A percentile compares a stretch with the other conserved stretches of the same genome.
These are phyloP conservation scores for Pseudozyma hubeiensis DNA, from an alignment of 1,284 basidiomycete species.

Conservation along the genomic window DNA sequence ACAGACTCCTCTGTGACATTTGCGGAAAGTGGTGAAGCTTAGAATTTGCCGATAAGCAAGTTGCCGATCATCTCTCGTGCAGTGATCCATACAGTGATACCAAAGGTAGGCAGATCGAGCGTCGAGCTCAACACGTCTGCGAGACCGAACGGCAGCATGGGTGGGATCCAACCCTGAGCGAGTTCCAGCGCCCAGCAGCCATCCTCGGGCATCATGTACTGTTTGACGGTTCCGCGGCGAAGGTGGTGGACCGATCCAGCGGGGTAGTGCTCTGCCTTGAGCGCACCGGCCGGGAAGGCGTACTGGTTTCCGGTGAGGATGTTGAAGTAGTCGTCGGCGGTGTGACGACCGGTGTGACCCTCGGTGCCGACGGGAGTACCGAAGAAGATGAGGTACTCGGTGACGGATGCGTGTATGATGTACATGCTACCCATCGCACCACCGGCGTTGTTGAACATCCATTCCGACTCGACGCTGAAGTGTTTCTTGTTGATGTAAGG, in stretches of 20 bases:
- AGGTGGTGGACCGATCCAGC: slow-evolving; percentile 87
- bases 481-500: slow-evolving; percentile 61
- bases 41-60: slow-evolving; percentile 54
- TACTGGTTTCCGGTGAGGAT: slow-evolving; percentile 93
- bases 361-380: slow-evolving; percentile 96
- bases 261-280: slow-evolving; percentile 84
- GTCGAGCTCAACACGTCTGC: slow-evolving; percentile 88
- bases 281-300: slow-evolving; percentile 83
- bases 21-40: background rate
- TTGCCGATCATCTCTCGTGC: slow-evolving; percentile 70
- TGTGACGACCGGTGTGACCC: slow-evolving; percentile 92
- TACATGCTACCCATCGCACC: slow-evolving; percentile 99
- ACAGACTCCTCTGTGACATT: too few relatives aligned
- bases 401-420: slow-evolving; percentile 92
- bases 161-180: slow-evolving; percentile 76
- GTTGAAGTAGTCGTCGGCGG: slow-evolving; percentile 97
- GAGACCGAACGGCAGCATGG: slow-evolving; percentile 82
- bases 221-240: slow-evolving; percentile 84
- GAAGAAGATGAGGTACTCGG: slow-evolving; percentile 82
- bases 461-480: slow-evolving; percentile 74
- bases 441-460: slow-evolving; percentile 98
- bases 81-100: slow-evolving; percentile 81
- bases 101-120: slow-evolving; percentile 85
- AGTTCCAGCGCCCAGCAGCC: slow-evolving; percentile 92
- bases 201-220: slow-evolving; percentile 96